phyloP scores from a whole-genome alignment of 1,284 basidiomycete genomes.

The Volvariella volvacea region DNA sequence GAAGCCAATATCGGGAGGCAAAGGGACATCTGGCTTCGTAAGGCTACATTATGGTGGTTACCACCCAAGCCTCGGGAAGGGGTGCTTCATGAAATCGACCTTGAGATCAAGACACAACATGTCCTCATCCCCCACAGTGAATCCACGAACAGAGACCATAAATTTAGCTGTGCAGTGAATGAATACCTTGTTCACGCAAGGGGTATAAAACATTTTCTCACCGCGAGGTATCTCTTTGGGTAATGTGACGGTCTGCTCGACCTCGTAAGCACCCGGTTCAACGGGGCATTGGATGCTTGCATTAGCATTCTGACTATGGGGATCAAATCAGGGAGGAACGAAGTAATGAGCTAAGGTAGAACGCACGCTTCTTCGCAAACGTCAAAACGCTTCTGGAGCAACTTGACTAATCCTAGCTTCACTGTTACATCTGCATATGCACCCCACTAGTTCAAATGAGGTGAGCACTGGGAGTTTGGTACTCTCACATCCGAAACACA shows the following conservation, averaged over 20 bases:
- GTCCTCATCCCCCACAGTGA: slow-evolving; percentile 72
- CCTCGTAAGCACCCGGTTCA: slow-evolving; percentile 57
- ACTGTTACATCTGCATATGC: slow-evolving; percentile 83
- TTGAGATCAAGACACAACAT: slow-evolving; percentile 77
- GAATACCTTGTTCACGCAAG: slow-evolving; percentile 7
- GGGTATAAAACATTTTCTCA: slow-evolving; percentile 27
- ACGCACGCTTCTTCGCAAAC: slow-evolving; percentile 91
- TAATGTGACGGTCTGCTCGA: slow-evolving; percentile 75
- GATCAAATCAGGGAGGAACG: slow-evolving; percentile 8
- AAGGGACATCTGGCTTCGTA: no score
- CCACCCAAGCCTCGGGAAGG: slow-evolving; percentile 19
- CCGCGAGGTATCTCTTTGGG: slow-evolving; percentile 89
- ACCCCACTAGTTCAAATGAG: slow-evolving; percentile 57
- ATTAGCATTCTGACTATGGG: slow-evolving; percentile 56
- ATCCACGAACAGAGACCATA: slow-evolving; percentile 64
- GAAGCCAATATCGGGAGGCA: no score
- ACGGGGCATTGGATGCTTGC: slow-evolving; percentile 77
- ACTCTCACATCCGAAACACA: slow-evolving; percentile 23
- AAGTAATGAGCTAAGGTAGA: slow-evolving; percentile 2
- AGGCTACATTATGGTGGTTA: no score
- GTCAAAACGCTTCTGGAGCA: slow-evolving; percentile 78
- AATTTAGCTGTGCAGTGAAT: slow-evolving; percentile 69
- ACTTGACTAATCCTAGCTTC: slow-evolving; percentile 84
- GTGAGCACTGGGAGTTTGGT: slow-evolving; percentile 3
- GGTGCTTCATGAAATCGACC: slow-evolving; percentile 62